Evolutionary conservation across 176 grass and related monocot species (phyloP).

Genomic region (Musa itinerans): DNA sequence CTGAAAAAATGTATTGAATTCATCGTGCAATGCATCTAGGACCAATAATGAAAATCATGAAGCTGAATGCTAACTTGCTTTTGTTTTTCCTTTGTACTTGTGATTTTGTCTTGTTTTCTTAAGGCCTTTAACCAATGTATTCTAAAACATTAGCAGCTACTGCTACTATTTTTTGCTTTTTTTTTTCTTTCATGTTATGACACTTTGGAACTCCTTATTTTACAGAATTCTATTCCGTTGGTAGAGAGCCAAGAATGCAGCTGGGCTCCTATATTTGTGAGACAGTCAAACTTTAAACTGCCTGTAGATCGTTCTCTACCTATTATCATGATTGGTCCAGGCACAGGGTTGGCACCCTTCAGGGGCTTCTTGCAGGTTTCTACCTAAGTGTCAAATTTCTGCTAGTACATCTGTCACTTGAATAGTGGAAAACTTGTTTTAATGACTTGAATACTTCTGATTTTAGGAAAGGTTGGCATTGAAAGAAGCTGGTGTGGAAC

Average conservation of each 20-base stretch:
- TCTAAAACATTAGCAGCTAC: too few relatives aligned
- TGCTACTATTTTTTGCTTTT: not conserved
- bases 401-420: constrained; percentile 6
- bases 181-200: constrained; percentile 13
- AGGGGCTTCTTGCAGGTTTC: constrained; percentile 95
- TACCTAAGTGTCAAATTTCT: not conserved
- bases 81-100: too few relatives aligned
- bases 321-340: constrained; percentile 98
- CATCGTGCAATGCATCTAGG: too few relatives aligned
- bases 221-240: constrained; percentile 61
- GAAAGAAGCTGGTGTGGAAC: constrained; percentile 60
- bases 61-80: too few relatives aligned
- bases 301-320: constrained; percentile 59
- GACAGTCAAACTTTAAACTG: constrained; percentile 87
- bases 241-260: constrained; percentile 81
- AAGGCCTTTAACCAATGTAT: too few relatives aligned
- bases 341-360: constrained; percentile 88
- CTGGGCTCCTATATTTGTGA: constrained; percentile 92
- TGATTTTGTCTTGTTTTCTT: not conserved
- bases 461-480: constrained; percentile 77
- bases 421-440: constrained; percentile 2
- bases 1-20: too few relatives aligned
- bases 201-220: constrained; percentile 11
- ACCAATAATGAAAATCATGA: too few relatives aligned
- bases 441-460: not conserved